These are phyloP conservation scores for Eucalyptus curtisii DNA, from an alignment of 345 rosid species.

Conservation along the genomic window DNA sequence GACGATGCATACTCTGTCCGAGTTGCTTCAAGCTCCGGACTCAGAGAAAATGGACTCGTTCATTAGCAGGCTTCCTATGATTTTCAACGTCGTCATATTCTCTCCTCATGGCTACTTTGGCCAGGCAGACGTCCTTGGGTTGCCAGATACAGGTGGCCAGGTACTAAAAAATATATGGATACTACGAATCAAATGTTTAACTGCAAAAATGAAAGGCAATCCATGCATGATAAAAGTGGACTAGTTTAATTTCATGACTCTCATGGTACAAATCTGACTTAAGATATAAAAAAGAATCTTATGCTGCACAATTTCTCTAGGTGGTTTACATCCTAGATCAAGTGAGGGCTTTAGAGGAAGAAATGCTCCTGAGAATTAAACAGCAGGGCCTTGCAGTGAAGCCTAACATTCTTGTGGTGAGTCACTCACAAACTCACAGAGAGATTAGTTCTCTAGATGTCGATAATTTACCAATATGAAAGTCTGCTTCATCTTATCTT, in stretches of 20 bases:
- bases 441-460: not conserved
- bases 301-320: conserved; percentile 6
- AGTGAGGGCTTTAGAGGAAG: conserved; percentile 90
- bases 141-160: conserved; percentile 98
- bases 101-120: conserved; percentile 94
- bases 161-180: conserved; percentile 1
- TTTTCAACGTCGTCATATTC: conserved; percentile 77
- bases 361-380: conserved; percentile 48
- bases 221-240: not conserved
- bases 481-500: not conserved
- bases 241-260: not conserved
- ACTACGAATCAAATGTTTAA: not conserved
- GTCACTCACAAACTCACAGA: not conserved
- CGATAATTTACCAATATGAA: not conserved
- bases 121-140: conserved; percentile 80
- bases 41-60: conserved; percentile 39
- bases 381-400: conserved; percentile 63
- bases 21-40: conserved; percentile 42
- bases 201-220: not conserved
- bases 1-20: conserved; percentile 40
- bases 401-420: conserved; percentile 88
- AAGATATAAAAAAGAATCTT: not conserved
- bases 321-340: conserved; percentile 98
- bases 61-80: conserved; percentile 61
- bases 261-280: not conserved